phyloP scores from a whole-genome alignment of 2,329 filamentous ascomycete species.

The Hirsutella minnesotensis region DNA sequence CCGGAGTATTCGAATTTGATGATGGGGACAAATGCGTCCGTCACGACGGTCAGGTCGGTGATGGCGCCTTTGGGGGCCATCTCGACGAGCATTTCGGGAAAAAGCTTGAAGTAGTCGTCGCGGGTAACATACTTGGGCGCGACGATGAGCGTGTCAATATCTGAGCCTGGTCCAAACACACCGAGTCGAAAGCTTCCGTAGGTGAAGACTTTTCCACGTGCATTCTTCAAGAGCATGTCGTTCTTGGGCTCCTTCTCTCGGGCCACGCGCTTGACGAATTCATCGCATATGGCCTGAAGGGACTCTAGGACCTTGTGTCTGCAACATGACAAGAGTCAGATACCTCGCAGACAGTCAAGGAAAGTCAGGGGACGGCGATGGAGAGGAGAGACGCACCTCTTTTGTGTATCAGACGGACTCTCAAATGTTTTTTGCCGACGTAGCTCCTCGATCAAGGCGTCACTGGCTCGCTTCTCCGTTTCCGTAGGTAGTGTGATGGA shows the following conservation, averaged over 20 bases:
- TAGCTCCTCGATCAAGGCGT: constrained; percentile 71
- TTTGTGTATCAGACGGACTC: constrained; percentile 66
- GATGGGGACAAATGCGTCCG: constrained; percentile 88
- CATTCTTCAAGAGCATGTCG: constrained; percentile 65
- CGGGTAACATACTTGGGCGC: constrained; percentile 80
- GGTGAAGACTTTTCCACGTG: constrained; percentile 86
- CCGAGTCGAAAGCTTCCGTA: constrained; percentile 93
- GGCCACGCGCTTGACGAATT: constrained; percentile 78
- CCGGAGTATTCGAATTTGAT: constrained; percentile 90
- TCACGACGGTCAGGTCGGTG: constrained; percentile 72
- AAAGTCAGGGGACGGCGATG: too few relatives aligned
- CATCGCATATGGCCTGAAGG: constrained; percentile 68
- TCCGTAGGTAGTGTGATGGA: constrained; percentile 66
- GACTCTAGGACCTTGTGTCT: constrained; percentile 64
- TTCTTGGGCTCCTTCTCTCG: constrained; percentile 59
- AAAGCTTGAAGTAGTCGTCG: constrained; percentile 84
- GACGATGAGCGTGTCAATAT: constrained; percentile 94
- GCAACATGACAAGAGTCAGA: constrained; percentile 2
- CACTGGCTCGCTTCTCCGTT: constrained; percentile 64
- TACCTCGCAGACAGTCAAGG: not conserved
- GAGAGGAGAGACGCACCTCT: constrained; percentile 43
- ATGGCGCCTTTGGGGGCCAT: constrained; percentile 72
- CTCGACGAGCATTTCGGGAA: constrained; percentile 66
- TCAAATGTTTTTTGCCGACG: constrained; percentile 90
- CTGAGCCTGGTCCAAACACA: constrained; percentile 87